Evolutionary conservation across 148 eudicot species (phyloP).

Genomic region (Chenopodium album): DNA sequence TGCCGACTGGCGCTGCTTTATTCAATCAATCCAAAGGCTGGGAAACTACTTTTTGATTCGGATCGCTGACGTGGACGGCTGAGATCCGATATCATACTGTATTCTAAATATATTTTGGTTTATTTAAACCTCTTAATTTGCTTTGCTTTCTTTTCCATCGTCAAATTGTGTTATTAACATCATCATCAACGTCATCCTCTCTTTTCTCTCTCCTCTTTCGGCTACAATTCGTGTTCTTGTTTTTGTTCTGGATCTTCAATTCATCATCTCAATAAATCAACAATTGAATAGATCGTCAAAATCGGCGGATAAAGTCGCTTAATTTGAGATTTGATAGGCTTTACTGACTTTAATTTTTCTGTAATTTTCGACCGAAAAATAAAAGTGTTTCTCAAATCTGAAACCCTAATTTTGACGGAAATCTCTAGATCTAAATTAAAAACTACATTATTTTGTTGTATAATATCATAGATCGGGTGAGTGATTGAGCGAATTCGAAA

Average conservation of each 20-base stretch:
- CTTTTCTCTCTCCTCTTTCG: not conserved
- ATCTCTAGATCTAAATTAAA: constrained; percentile 11
- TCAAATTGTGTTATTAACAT: constrained; percentile 12
- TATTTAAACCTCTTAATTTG: not conserved
- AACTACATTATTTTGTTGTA: constrained; percentile 1
- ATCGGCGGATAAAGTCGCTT: not conserved
- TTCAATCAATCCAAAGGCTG: not conserved
- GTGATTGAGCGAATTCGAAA: constrained; percentile 14
- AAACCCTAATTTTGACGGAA: constrained; percentile 24
- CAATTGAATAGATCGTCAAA: not conserved
- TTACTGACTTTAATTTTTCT: not conserved
- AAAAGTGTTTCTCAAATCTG: constrained; percentile 12
- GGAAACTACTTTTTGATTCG: not conserved
- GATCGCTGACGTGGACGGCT: constrained; percentile 44
- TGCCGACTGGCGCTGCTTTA: not conserved
- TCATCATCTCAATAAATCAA: constrained; percentile 2
- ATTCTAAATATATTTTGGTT: not conserved
- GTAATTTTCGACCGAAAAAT: no score
- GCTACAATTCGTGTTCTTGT: not conserved
- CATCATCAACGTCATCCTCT: constrained; percentile 1
- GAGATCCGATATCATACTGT: constrained; percentile 13
- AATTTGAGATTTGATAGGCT: not conserved
- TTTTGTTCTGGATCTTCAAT: constrained; percentile 4
- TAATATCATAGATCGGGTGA: constrained; percentile 22
- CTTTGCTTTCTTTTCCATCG: not conserved